Percentiles rank a stretch among this genome's conserved stretches.
Conservation (phyloP, 257 asterid genomes). For the Salvia rosmarinus region DNA sequence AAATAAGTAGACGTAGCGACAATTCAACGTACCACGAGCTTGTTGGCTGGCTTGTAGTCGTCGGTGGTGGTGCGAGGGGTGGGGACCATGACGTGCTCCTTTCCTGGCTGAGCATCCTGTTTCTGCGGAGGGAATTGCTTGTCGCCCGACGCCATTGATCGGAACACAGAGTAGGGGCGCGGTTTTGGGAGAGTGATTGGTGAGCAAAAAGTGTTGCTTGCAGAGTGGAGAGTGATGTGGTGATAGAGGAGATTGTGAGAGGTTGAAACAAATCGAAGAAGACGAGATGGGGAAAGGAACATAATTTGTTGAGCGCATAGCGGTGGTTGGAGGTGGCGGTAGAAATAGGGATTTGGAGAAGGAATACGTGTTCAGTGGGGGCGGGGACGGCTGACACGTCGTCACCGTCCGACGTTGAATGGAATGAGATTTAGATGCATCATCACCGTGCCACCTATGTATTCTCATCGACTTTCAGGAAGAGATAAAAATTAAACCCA, state of each 20-base stretch:
- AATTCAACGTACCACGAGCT: conserved; percentile 48
- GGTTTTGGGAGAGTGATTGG: not conserved
- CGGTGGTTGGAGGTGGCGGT: conserved; percentile 13
- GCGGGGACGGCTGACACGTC: conserved; percentile 42
- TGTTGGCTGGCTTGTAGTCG: conserved; percentile 63
- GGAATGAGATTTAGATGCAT: too few species aligned
- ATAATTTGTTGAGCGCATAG: conserved; percentile 23
- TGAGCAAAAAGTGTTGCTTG: too few species aligned
- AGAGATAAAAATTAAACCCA: too few species aligned
- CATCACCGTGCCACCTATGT: too few species aligned
- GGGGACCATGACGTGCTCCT: conserved; percentile 81
- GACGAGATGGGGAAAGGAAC: not conserved
- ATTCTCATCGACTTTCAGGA: too few species aligned
- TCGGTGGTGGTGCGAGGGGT: conserved; percentile 43
- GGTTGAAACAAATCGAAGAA: too few species aligned
- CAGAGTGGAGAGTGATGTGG: not conserved
- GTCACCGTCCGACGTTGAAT: conserved; percentile 14
- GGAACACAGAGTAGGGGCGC: not conserved
- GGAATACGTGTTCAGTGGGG: conserved; percentile 30
- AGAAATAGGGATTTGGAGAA: not conserved
- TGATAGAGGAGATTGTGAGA: not conserved
- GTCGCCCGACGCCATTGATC: conserved; percentile 62
- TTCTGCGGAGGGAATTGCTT: conserved; percentile 65
- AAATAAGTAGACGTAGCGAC: not conserved
- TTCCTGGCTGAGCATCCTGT: conserved; percentile 78